These are phyloP conservation scores for Kalmusia sp. DNA, from an alignment of 2,329 filamentous ascomycete genomes.

Conservation along the genomic window DNA sequence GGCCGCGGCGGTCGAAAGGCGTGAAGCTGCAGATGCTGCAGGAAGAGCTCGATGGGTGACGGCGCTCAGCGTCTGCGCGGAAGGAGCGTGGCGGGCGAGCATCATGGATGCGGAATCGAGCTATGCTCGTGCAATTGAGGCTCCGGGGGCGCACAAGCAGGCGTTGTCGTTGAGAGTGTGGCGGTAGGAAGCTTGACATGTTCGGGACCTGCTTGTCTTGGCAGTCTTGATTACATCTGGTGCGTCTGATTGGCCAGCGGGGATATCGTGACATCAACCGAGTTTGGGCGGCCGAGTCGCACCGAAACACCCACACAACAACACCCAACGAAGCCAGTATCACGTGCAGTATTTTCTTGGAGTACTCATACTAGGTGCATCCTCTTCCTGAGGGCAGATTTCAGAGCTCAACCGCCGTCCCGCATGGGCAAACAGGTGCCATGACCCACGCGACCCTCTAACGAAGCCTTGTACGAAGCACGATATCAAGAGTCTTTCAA, in stretches of 20 bases:
- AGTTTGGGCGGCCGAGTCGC: slow-evolving; percentile 2
- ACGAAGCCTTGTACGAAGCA: no score
- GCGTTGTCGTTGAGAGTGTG: slow-evolving; percentile 38
- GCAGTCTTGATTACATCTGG: slow-evolving; percentile 20
- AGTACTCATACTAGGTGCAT: no score
- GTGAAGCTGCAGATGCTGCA: slow-evolving; percentile 45
- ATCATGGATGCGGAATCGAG: slow-evolving; percentile 40
- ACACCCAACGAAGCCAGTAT: not conserved
- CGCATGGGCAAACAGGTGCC: no score
- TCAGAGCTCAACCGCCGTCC: no score
- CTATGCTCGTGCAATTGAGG: slow-evolving; percentile 47
- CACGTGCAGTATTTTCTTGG: not conserved
- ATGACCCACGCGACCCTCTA: no score
- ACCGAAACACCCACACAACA: slow-evolving; percentile 4
- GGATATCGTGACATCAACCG: slow-evolving; percentile 31
- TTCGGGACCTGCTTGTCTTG: slow-evolving; percentile 20
- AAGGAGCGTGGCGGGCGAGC: slow-evolving; percentile 50
- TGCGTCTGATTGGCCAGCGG: slow-evolving; percentile 25
- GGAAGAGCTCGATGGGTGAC: slow-evolving; percentile 52
- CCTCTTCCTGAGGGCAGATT: no score
- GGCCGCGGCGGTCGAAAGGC: slow-evolving; percentile 50
- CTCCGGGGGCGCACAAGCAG: slow-evolving; percentile 34
- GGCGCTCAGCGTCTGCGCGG: slow-evolving; percentile 48
- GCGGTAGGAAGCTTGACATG: slow-evolving; percentile 37
- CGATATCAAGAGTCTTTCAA: no score